phyloP scores from a whole-genome alignment of 352 stramenopile species.

The Phytopythium helicoides region DNA sequence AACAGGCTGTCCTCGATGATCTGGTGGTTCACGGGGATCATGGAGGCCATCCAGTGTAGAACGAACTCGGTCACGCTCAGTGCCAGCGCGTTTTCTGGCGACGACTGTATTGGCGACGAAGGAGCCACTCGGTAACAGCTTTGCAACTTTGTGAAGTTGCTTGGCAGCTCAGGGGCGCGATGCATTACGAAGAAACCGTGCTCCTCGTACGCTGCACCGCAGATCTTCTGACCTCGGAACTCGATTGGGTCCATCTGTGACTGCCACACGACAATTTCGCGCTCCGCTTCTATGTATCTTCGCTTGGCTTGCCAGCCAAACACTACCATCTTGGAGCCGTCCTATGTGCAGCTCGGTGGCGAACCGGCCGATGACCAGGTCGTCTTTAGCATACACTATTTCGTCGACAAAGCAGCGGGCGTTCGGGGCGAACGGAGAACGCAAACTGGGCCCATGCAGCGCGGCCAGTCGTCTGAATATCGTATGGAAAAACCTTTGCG shows the following conservation, averaged over 20 bases:
- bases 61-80: slow-evolving; percentile 7
- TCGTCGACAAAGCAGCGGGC: slow-evolving; percentile 6
- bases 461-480: background rate
- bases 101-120: background rate
- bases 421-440: background rate
- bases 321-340: slow-evolving; percentile 6
- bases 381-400: background rate
- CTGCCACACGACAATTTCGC: slow-evolving; percentile 49
- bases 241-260: slow-evolving; percentile 41
- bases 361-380: background rate
- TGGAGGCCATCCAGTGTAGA: slow-evolving; percentile 1
- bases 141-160: background rate
- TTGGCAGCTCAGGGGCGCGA: background rate
- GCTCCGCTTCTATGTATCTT: slow-evolving; percentile 37
- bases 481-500: slow-evolving; percentile 5
- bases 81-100: background rate
- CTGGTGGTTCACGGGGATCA: slow-evolving; percentile 5
- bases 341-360: background rate
- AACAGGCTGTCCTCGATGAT: slow-evolving; percentile 3
- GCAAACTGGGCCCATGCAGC: slow-evolving; percentile 5
- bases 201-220: slow-evolving; percentile 21
- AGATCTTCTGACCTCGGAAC: slow-evolving; percentile 19
- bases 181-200: slow-evolving; percentile 17
- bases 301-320: slow-evolving; percentile 35
- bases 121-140: background rate